Percentiles rank a stretch among this genome's conserved stretches.
These are phyloP conservation scores for Gleditsia sinensis DNA, from an alignment of 306 rosid species.

Conservation along the genomic window DNA sequence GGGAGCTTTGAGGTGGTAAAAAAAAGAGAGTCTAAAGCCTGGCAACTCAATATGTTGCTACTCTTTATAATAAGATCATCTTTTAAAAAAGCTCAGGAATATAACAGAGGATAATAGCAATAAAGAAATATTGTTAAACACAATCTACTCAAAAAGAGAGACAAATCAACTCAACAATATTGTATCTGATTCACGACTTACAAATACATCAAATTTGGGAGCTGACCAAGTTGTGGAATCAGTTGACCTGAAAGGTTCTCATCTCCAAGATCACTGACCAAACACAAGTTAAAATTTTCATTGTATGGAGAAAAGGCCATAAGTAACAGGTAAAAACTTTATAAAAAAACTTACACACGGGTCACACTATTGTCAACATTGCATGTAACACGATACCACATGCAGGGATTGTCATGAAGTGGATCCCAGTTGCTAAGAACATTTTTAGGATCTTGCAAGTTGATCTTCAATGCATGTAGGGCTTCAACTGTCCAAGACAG, in stretches of 20 bases:
- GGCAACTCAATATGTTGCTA: not conserved
- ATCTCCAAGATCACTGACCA: conserved; percentile 61
- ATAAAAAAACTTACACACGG: not conserved
- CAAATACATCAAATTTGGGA: conserved; percentile 44
- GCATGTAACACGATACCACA: not conserved
- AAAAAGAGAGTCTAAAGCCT: not conserved
- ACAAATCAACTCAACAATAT: not conserved
- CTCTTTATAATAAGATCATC: not conserved
- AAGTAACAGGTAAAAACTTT: not conserved
- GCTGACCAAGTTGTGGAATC: conserved; percentile 55
- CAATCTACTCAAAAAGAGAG: not conserved
- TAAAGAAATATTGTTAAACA: not conserved
- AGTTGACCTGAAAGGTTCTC: conserved; percentile 61
- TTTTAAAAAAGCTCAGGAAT: not conserved
- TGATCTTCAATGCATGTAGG: not conserved
- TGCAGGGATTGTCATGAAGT: not conserved
- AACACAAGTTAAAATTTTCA: not conserved
- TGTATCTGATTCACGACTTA: conserved; percentile 27
- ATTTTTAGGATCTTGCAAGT: not conserved
- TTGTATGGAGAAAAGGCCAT: not conserved
- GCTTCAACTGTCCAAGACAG: not conserved
- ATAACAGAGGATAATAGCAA: not conserved
- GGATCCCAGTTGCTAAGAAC: not conserved
- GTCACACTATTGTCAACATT: not conserved
- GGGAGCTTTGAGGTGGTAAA: not conserved